Conservation (phyloP, 257 asterid species). For the Salvia splendens region DNA sequence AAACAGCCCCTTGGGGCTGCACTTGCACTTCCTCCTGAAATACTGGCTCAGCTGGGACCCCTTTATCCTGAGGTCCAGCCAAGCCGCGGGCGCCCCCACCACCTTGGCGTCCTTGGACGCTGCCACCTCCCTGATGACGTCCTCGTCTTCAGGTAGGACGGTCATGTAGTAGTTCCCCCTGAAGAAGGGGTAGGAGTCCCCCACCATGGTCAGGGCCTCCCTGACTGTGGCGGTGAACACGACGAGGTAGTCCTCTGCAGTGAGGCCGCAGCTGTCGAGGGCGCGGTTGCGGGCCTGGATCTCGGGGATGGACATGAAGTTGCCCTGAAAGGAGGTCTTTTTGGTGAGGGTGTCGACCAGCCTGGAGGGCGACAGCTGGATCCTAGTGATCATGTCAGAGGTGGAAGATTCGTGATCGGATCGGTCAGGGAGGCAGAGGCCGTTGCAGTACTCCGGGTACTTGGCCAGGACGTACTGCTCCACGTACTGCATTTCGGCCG, state of each 20-base stretch:
- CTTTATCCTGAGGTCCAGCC: conserved; percentile 85
- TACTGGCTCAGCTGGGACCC: conserved; percentile 84
- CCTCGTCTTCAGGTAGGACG: conserved; percentile 47
- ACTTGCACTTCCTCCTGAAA: conserved; percentile 66
- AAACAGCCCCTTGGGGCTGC: conserved; percentile 67
- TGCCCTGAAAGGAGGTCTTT: conserved; percentile 54
- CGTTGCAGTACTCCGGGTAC: conserved; percentile 74
- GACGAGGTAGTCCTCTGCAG: conserved; percentile 62
- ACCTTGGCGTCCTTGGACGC: conserved; percentile 54
- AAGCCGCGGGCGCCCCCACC: conserved; percentile 63
- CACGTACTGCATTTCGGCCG: conserved; percentile 70
- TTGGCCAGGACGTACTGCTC: conserved; percentile 75
- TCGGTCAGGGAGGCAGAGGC: conserved; percentile 39
- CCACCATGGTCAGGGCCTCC: conserved; percentile 66
- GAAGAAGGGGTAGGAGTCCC: conserved; percentile 76
- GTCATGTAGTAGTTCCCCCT: conserved; percentile 79
- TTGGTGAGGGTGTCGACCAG: conserved; percentile 53
- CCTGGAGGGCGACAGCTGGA: conserved; percentile 64
- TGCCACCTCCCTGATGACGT: conserved; percentile 50
- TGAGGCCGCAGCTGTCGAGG: conserved; percentile 59
- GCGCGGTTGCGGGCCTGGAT: conserved; percentile 74
- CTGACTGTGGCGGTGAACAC: conserved; percentile 40
- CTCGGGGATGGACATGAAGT: conserved; percentile 78
- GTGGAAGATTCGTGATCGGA: conserved; percentile 55
- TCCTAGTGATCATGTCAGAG: conserved; percentile 36